A percentile compares a stretch with the other conserved stretches of the same genome.
phyloP scores from a whole-genome alignment of 768 basidiomycete species.

The Phlebiopsis flavidoalba region DNA sequence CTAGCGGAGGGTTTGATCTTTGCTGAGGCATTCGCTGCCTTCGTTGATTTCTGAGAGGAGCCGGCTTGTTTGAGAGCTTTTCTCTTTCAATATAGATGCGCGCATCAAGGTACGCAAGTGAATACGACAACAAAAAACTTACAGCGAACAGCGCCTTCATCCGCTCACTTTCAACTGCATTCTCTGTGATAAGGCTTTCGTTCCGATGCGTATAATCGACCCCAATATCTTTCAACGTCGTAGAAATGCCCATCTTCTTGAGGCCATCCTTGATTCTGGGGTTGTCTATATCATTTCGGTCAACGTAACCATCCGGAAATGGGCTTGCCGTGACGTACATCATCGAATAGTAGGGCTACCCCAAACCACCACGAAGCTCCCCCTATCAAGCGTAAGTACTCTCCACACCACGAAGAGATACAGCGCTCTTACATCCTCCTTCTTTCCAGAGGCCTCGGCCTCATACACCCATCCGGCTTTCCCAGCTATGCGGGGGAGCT shows the following conservation, averaged over 20 bases:
- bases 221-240: conserved; percentile 53
- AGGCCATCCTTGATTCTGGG: conserved; percentile 23
- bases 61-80: conserved; percentile 16
- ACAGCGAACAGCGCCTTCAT: conserved; percentile 51
- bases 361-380: conserved; percentile 58
- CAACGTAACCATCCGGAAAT: background rate
- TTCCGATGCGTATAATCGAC: conserved; percentile 74
- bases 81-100: conserved; percentile 15
- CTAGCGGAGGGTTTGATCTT: conserved; percentile 12
- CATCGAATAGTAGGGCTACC: conserved; percentile 66
- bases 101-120: no score
- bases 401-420: background rate
- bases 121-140: conserved; percentile 5
- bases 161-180: conserved; percentile 62
- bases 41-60: background rate
- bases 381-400: no score
- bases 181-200: conserved; percentile 63
- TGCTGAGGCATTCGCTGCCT: conserved; percentile 10
- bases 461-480: conserved; percentile 34
- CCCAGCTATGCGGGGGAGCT: conserved; percentile 28
- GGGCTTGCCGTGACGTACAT: conserved; percentile 31
- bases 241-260: conserved; percentile 47
- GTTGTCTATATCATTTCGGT: conserved; percentile 24
- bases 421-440: conserved; percentile 14
- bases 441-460: conserved; percentile 29